phyloP scores from a whole-genome alignment of 2,329 filamentous ascomycete species.

The Torrubiellomyces zombiae region DNA sequence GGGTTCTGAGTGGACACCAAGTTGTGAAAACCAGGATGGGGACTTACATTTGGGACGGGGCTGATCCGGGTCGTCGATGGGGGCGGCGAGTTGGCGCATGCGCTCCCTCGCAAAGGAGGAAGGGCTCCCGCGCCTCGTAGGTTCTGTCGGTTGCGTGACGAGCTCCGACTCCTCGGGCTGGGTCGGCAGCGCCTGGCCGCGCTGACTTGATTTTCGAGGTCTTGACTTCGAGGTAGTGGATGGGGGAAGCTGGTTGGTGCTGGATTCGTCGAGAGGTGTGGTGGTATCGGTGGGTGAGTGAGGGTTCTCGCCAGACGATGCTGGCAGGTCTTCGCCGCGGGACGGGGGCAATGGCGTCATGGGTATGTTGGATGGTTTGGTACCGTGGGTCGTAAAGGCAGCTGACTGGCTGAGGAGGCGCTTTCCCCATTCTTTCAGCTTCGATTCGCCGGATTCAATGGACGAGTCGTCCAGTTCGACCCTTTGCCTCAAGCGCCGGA shows the following conservation, averaged over 20 bases:
- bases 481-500: constrained; percentile 42
- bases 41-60: constrained; percentile 22
- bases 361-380: constrained; percentile 9
- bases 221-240: constrained; percentile 7
- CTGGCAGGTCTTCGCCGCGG: constrained; percentile 1
- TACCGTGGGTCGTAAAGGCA: constrained; percentile 5
- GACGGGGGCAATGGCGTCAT: constrained; percentile 10
- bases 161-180: constrained; percentile 19
- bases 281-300: constrained; percentile 3
- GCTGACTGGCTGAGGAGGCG: constrained; percentile 15
- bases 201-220: constrained; percentile 13
- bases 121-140: constrained; percentile 20
- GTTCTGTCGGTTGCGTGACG: constrained; percentile 10
- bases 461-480: constrained; percentile 24
- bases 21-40: not conserved
- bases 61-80: constrained; percentile 25
- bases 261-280: constrained; percentile 5
- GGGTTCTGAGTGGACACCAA: not conserved
- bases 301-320: not conserved
- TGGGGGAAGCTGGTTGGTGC: constrained; percentile 5
- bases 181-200: constrained; percentile 18
- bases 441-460: constrained; percentile 15
- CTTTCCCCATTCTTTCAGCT: constrained; percentile 19
- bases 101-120: constrained; percentile 26
- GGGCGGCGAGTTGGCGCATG: constrained; percentile 26